Conservation (phyloP, 371 early-diverging fungal genomes). For the Syncephalastrum contaminatum region DNA sequence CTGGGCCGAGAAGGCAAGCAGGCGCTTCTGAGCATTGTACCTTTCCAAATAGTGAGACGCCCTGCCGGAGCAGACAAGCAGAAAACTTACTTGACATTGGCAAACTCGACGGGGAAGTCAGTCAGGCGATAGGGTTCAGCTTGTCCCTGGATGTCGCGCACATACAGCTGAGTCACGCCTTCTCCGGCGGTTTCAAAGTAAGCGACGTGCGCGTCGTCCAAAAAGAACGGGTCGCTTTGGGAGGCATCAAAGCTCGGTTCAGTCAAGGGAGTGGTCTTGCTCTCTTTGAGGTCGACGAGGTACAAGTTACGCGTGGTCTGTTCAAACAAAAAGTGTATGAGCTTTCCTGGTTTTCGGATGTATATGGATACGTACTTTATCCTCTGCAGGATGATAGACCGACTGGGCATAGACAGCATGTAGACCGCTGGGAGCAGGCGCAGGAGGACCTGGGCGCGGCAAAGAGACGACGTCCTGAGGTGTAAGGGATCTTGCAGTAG, state of each 20-base stretch:
- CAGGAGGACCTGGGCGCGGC: slow-evolving; percentile 46
- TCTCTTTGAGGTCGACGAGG: slow-evolving; percentile 34
- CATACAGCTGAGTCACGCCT: slow-evolving; percentile 43
- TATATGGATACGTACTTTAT: slow-evolving; percentile 31
- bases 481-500: slow-evolving; percentile 27
- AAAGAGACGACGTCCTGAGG: slow-evolving; percentile 54
- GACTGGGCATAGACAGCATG: slow-evolving; percentile 55
- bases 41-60: background rate
- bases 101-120: slow-evolving; percentile 46
- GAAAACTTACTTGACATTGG: slow-evolving; percentile 33
- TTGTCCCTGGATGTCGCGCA: slow-evolving; percentile 27
- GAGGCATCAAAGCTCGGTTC: slow-evolving; percentile 32
- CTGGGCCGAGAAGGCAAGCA: slow-evolving; percentile 56
- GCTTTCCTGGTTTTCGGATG: no score
- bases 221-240: slow-evolving; percentile 54
- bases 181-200: slow-evolving; percentile 31
- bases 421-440: slow-evolving; percentile 47
- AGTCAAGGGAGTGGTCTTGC: slow-evolving; percentile 36
- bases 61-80: no score
- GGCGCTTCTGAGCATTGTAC: slow-evolving; percentile 35
- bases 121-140: slow-evolving; percentile 48
- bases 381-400: slow-evolving; percentile 39
- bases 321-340: background rate
- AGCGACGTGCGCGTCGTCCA: slow-evolving; percentile 51
- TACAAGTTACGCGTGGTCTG: slow-evolving; percentile 48